A percentile compares a stretch with the other conserved stretches of the same genome.
Evolutionary conservation across 1,139 yeast species (phyloP).

Genomic region (Kazachstania sp.): DNA sequence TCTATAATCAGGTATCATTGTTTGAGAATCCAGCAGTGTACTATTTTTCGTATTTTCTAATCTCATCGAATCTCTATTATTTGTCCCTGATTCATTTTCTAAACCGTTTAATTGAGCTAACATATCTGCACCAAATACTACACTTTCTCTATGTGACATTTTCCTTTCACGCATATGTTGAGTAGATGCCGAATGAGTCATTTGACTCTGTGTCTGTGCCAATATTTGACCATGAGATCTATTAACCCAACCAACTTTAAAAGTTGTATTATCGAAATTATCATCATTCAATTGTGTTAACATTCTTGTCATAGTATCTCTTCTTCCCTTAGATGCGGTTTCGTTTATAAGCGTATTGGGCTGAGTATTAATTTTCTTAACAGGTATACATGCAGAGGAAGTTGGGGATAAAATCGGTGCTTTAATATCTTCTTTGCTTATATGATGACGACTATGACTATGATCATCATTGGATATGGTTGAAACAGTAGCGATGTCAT

Average conservation of each 20-base stretch:
- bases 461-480: background rate
- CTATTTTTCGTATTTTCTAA: constrained; percentile 4
- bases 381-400: background rate
- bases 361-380: background rate
- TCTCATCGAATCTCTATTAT: background rate
- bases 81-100: background rate
- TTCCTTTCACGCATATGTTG: constrained; percentile 4
- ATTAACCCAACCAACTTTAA: constrained; percentile 43
- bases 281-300: constrained; percentile 21
- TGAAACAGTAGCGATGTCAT: constrained; percentile 5
- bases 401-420: background rate
- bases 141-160: constrained; percentile 26
- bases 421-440: background rate
- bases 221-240: constrained; percentile 38
- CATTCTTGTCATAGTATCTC: background rate
- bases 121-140: constrained; percentile 18
- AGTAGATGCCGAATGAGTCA: background rate
- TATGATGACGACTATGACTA: background rate
- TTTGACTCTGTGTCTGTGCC: constrained; percentile 5
- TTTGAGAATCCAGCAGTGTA: constrained; percentile 10
- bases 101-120: background rate
- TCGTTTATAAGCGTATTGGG: background rate
- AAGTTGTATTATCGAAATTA: constrained; percentile 33
- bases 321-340: background rate
- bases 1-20: constrained; percentile 30